Percentiles rank a stretch among this genome's conserved stretches.
phyloP scores from a whole-genome alignment of 2,329 filamentous ascomycete species.

The Aspergillus transmontanensis region DNA sequence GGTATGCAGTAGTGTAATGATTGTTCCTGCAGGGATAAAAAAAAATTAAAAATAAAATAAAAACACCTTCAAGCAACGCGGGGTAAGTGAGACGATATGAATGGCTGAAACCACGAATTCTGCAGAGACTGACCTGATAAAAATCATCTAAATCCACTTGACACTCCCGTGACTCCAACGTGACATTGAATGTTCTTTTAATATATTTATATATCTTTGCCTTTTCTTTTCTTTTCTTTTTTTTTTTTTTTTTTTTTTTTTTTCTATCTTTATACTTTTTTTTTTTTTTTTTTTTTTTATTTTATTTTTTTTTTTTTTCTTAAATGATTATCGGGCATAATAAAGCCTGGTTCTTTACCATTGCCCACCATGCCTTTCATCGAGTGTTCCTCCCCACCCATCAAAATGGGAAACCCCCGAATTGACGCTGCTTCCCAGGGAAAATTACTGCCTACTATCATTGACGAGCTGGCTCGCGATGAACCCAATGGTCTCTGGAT shows the following conservation, averaged over 20 bases:
- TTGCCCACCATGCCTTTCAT: neutral
- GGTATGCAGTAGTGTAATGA: slow-evolving; percentile 1
- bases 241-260: neutral
- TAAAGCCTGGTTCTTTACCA: neutral
- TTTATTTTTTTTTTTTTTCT: neutral
- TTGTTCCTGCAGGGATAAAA: slow-evolving; percentile 6
- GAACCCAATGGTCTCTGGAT: slow-evolving; percentile 1
- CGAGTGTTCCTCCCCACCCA: neutral
- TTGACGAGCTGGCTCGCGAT: slow-evolving; percentile 1
- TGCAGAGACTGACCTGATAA: neutral
- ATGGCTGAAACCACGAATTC: slow-evolving; percentile 1
- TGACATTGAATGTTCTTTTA: neutral
- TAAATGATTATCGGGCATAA: neutral
- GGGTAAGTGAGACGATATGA: slow-evolving; percentile 1
- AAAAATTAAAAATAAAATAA: neutral
- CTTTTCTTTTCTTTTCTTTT: neutral
- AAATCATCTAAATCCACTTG: neutral
- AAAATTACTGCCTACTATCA: neutral
- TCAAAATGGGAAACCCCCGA: neutral
- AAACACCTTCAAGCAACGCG: neutral
- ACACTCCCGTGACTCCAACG: neutral
- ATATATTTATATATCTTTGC: neutral
- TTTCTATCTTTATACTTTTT: too few species aligned
- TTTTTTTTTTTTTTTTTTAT: neutral
- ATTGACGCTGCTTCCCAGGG: slow-evolving; percentile 3